Evolutionary conservation across 2,329 filamentous ascomycete species (phyloP).

Genomic region (Colletotrichum filicis): DNA sequence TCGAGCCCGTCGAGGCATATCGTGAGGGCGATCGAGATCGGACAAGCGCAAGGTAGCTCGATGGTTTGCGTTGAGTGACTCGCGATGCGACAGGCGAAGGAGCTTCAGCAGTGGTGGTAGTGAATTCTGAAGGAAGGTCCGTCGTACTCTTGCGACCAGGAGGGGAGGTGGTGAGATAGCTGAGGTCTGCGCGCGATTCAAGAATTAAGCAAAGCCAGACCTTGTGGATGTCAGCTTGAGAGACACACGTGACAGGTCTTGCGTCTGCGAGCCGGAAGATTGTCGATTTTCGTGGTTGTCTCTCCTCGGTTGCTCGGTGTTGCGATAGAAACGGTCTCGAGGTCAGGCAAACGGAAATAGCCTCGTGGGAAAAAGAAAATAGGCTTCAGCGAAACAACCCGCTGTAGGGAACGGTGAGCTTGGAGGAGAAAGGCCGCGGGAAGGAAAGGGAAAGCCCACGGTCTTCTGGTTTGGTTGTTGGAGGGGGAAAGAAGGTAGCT

Average conservation of each 20-base stretch:
- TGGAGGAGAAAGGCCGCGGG: not conserved
- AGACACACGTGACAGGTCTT: not conserved
- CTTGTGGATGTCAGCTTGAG: not conserved
- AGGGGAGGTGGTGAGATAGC: not conserved
- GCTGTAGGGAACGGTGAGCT: not conserved
- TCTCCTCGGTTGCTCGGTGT: not conserved
- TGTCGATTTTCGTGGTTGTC: not conserved
- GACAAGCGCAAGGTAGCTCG: not conserved
- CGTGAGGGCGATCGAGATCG: not conserved
- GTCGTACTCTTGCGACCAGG: not conserved
- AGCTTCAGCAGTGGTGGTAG: not conserved
- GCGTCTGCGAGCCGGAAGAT: conserved; percentile 1
- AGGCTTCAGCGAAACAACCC: not conserved
- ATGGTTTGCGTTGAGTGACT: not conserved
- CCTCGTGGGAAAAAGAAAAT: not conserved
- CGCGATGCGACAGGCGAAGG: not conserved
- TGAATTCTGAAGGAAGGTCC: not conserved
- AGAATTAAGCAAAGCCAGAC: not conserved
- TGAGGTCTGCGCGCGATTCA: not conserved
- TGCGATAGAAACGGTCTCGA: not conserved
- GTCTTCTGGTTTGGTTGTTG: conserved; percentile 13
- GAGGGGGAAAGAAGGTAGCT: not conserved
- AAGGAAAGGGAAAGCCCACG: conserved; percentile 6
- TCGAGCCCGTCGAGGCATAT: conserved; percentile 12
- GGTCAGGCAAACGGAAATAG: not conserved